Evolutionary conservation across 75 land plant species (phyloP), one percentile per base, ranked within the genome.

Genomic region (Pinus albicaulis): DNA sequence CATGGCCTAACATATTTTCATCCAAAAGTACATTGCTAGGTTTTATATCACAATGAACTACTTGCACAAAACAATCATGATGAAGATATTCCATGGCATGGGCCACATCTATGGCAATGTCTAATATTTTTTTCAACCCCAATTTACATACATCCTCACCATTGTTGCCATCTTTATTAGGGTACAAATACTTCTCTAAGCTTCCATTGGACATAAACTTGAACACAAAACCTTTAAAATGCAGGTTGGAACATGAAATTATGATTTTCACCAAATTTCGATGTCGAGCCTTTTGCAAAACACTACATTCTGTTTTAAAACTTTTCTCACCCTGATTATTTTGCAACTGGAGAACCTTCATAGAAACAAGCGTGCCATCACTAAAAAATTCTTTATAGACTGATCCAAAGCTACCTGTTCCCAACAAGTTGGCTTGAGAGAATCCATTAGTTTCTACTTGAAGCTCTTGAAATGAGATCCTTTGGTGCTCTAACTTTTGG

Each of bases 41-140:
- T 24, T 71, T 71, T 13, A 71, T 34, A 23, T 71, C 73, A 52
- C 73, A 71, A 34, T 71, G 73, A 5, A 71, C 16, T 16, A 71
- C 55, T 55, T 53, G 66, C 59, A 55, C 25, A 74, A n/a, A 78
- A 19, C 73, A 78, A 68, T 80, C 53, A 16, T 61, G 83, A 58
- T 82, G 83, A 14, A 82, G 77, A 34, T 82, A 80, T 7, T 84
- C 74, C 77, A 82, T 60, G 19, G 83, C 84, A 15, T 75, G 73
- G 16, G 84, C 84, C 17, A 75, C 22, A 75, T 82, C 83, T 48
- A 74, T 80, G 57, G 65, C 83, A 23, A 82, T 82, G 20, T 75
- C 73, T 72, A 82, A 65, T 12, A 78, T 53, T 20, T 56, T 74
- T 14, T 15, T 11, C 0, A 74, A 56, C 16, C 15, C 55, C 26